Conservation (phyloP, 2,329 filamentous ascomycete genomes). For the Epichloe typhina region DNA sequence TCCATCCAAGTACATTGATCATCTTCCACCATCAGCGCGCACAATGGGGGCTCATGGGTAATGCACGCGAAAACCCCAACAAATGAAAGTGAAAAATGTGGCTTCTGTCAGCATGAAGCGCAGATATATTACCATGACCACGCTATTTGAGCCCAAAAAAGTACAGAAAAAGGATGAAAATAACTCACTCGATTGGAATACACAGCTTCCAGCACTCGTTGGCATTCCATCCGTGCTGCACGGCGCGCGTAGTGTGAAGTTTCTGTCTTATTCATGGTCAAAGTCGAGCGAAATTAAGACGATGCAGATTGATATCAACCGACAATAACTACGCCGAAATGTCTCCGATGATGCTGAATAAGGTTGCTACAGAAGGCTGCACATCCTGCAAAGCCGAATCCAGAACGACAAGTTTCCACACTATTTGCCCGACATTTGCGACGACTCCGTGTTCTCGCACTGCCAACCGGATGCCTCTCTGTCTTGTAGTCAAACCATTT, state of each 20-base stretch:
- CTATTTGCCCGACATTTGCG: background rate
- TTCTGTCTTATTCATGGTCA: background rate
- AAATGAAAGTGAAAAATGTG: background rate
- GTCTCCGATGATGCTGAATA: background rate
- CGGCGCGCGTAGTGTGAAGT: background rate
- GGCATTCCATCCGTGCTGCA: background rate
- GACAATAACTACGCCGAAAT: background rate
- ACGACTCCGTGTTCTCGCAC: constrained; percentile 1
- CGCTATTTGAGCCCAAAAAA: too few species aligned
- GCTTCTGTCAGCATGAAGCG: background rate
- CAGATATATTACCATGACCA: too few species aligned
- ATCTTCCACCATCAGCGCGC: background rate
- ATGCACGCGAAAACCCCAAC: background rate
- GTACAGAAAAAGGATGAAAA: too few species aligned
- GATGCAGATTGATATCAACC: constrained; percentile 2
- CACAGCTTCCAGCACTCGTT: background rate
- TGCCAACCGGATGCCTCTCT: background rate
- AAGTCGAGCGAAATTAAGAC: background rate
- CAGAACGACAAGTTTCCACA: background rate
- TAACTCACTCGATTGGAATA: background rate
- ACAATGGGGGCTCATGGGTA: background rate
- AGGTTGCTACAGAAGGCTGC: background rate
- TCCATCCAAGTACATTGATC: background rate
- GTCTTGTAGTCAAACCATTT: constrained; percentile 2
- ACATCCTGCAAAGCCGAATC: background rate